Conservation (phyloP, 257 asterid species). For the Solanum etuberosum region DNA sequence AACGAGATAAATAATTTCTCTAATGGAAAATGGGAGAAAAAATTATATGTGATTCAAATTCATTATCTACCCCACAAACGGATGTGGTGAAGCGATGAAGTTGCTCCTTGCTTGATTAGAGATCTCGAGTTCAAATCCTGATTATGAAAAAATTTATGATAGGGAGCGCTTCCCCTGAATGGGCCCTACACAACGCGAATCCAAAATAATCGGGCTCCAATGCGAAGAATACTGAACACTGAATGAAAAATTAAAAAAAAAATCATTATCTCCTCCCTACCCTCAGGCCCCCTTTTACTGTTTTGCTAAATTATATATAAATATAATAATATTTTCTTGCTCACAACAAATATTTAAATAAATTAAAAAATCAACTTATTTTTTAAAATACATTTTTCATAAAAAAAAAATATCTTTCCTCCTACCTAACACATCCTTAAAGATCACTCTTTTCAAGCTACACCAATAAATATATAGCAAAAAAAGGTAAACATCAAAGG, state of each 20-base stretch:
- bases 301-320: no score
- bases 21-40: no score
- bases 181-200: fast-evolving
- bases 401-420: background rate
- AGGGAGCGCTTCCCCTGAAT: fast-evolving
- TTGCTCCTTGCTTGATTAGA: no score
- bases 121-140: fast-evolving
- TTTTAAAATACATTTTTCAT: background rate
- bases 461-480: background rate
- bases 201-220: fast-evolving
- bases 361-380: background rate
- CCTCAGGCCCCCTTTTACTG: background rate
- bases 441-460: background rate
- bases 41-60: background rate
- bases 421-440: background rate
- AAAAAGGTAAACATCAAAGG: background rate
- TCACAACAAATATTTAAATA: background rate
- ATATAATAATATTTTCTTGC: no score
- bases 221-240: fast-evolving
- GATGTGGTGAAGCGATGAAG: no score
- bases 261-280: background rate
- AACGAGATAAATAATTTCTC: background rate
- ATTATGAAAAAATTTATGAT: no score
- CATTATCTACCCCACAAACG: background rate
- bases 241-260: no score